phyloP scores from a whole-genome alignment of 768 basidiomycete species.

The Leucocoprinus birnbaumii region DNA sequence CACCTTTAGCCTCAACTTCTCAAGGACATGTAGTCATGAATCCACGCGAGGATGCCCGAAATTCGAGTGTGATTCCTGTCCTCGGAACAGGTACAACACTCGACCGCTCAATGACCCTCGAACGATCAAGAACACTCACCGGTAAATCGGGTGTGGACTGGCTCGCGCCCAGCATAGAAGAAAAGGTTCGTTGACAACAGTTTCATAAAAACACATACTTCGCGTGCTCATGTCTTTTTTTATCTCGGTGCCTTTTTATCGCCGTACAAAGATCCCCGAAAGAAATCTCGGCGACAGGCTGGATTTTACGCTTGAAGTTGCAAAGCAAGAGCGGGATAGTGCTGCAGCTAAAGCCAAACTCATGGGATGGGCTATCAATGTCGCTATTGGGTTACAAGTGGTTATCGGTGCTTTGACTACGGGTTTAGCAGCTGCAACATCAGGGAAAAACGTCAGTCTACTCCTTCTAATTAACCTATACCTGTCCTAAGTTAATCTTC shows the following conservation, averaged over 20 bases:
- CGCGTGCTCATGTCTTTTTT: no score
- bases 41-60: neutral
- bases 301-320: slow-evolving; percentile 46
- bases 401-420: slow-evolving; percentile 66
- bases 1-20: neutral
- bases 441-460: slow-evolving; percentile 36
- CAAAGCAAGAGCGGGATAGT: slow-evolving; percentile 44
- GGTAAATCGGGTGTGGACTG: slow-evolving; percentile 33
- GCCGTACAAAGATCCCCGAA: slow-evolving; percentile 10
- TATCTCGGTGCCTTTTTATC: no score
- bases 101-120: neutral
- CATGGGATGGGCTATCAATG: slow-evolving; percentile 34
- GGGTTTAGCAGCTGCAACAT: slow-evolving; percentile 43
- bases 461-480: neutral
- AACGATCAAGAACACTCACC: slow-evolving; percentile 4
- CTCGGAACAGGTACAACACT: neutral
- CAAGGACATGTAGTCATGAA: neutral
- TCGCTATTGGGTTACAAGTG: slow-evolving; percentile 63
- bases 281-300: slow-evolving; percentile 51
- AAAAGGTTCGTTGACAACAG: slow-evolving; percentile 19
- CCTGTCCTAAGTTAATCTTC: no score
- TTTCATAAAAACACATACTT: neutral
- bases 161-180: slow-evolving; percentile 27
- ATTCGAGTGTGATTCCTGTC: neutral
- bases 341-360: slow-evolving; percentile 43